Evolutionary conservation across 192 early-diverging fungal genomes (phyloP), one percentile per base, ranked within the genome.

Genomic region (Phycomyces nitens): DNA sequence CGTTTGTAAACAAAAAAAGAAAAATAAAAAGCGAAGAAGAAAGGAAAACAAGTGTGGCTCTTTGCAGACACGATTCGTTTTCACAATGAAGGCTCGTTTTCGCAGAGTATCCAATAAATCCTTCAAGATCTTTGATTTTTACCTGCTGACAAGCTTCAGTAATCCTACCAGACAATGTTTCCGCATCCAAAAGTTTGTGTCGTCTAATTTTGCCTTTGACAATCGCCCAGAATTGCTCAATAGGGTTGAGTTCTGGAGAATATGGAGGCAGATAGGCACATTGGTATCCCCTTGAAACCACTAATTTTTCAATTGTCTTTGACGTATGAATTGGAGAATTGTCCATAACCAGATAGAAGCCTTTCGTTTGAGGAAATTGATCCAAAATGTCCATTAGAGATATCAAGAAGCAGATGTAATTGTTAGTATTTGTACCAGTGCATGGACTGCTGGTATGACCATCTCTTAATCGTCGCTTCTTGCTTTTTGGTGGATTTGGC

Each of bases 171-270:
- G 1, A 47, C 21, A 59, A 12, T 5, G 58, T 59, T 2, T 59
- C 42, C 20, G n/a, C 14, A 8, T 44, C 16, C 43, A 59, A 24
- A 14, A 43, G 58, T 11, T 47, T 59, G 3, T 59, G 22, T 42
- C 58, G 20, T 40, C 44, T 59, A 16, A 59, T 21, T 26, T 59
- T 59, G 12, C 58, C 21, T 16, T 59, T 59, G 5, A 59, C 58
- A 9, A 59, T 18, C 24, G 62, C 54, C 69, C 58, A 65, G 39
- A 60, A 64, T 10, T 65, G 42, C 39, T 70, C 69, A 50, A 60
- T 64, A 5, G 69, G 61, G 52, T 60, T 70, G 2, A 70, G 52
- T 29, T 63, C 56, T n/a, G 57, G 50, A 21, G 62, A 70, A n/a
- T 60, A 59, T 14, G 62, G 22, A 7, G 69, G 62, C 14, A 65